Conservation (phyloP, 2,329 filamentous ascomycete species). For the Colletotrichum shisoi region DNA sequence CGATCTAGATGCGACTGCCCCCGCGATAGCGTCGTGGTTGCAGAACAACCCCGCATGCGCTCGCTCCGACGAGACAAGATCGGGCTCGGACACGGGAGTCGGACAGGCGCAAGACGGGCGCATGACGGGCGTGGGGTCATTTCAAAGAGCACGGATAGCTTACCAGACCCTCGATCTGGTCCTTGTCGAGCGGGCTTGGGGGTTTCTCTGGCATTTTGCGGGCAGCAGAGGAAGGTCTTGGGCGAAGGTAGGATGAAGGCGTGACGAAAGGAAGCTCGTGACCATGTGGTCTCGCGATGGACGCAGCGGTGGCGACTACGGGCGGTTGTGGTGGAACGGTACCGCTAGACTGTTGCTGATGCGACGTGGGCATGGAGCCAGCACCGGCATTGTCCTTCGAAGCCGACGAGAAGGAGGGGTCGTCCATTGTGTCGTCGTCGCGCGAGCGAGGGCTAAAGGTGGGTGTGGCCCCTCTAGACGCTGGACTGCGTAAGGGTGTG, state of each 20-base stretch:
- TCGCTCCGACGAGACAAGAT: constrained; percentile 13
- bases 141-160: constrained; percentile 46
- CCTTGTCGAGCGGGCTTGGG: constrained; percentile 72
- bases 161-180: constrained; percentile 81
- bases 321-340: constrained; percentile 39
- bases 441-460: constrained; percentile 34
- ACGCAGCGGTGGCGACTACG: constrained; percentile 40
- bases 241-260: constrained; percentile 66
- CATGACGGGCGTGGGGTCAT: constrained; percentile 19
- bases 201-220: constrained; percentile 46
- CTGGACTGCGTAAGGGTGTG: constrained; percentile 23
- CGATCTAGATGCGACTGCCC: constrained; percentile 9
- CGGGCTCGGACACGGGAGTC: constrained; percentile 13
- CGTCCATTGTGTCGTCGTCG: constrained; percentile 38
- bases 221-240: constrained; percentile 42
- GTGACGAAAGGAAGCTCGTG: constrained; percentile 66
- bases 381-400: constrained; percentile 37
- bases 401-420: constrained; percentile 37
- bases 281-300: constrained; percentile 43
- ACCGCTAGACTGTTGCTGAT: constrained; percentile 38
- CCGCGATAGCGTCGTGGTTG: constrained; percentile 26
- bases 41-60: constrained; percentile 36
- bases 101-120: constrained; percentile 20
- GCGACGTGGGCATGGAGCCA: constrained; percentile 37
- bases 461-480: constrained; percentile 38